Evolutionary conservation across 148 eudicot genomes (phyloP), one percentile per base, ranked within the genome.

Genomic region (Rhododendron ovatum): DNA sequence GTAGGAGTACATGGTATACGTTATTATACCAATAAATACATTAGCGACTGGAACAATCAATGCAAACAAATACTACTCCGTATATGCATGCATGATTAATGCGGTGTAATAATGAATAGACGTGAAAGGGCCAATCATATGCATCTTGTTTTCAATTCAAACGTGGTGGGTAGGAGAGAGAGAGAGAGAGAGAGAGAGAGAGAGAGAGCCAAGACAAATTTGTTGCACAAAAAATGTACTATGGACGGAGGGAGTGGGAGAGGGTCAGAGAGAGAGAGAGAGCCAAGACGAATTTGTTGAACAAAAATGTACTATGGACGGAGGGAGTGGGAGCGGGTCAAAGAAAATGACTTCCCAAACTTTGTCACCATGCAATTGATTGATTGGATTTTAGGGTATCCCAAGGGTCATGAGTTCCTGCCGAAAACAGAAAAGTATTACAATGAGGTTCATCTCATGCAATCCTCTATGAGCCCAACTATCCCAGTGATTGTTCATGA

Each of bases 331-430:
- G 47, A 24, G 53, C 3, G 35, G 84, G 84, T 61, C 84, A 82
- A 82, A 59, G 74, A 61, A 37, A 82, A 39, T 41, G 24, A 61
- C 75, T 61, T 35, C 5, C 51, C 1, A 10, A 4, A 15, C 47
- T 82, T 39, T 82, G 74, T 39, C 75, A 82, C 35, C 73, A 0
- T 20, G 35, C 73, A 37, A 61, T 82, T 82, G 73, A 61, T 82
- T 82, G 73, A 82, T 82, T 82, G 74, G 78, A 17, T 15, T 41
- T 74, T 74, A 37, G 43, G 18, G 84, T 17, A 43, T 26, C 82
- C 55, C 51, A 79, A 26, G 7, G 5, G 41, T 48, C 30, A 50
- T 33, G 50, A 22, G 17, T 22, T 81, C 26, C 18, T 11, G 15
- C 11, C 7, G 9, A 24, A 55, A 48, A 22, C 1, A 33, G 17